Percentiles rank a stretch among this genome's conserved stretches.
phyloP scores from a whole-genome alignment of 306 rosid species.

The Cicer bijugum region DNA sequence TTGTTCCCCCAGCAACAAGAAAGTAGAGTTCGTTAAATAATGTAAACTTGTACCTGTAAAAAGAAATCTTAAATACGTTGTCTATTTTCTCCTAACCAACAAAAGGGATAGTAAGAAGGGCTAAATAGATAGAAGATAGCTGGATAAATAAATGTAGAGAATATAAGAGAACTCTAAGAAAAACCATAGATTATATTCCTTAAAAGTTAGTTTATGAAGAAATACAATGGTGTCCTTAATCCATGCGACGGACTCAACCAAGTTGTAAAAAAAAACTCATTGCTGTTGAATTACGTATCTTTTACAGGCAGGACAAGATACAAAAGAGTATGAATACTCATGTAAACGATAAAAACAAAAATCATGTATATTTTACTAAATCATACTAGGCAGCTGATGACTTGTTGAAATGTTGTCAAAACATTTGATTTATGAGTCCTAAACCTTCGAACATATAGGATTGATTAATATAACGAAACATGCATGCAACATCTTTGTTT shows the following conservation, averaged over 20 bases:
- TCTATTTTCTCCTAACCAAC: constrained; percentile 25
- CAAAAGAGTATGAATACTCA: constrained; percentile 11
- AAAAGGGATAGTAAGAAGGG: constrained; percentile 3
- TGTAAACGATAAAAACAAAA: background rate
- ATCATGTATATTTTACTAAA: constrained; percentile 3
- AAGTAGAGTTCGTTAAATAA: constrained; percentile 97
- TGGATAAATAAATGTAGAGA: constrained; percentile 13
- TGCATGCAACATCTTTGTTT: constrained; percentile 7
- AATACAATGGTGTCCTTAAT: constrained; percentile 5
- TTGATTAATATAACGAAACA: background rate
- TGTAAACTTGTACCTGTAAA: constrained; percentile 93
- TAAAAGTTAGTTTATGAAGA: constrained; percentile 1
- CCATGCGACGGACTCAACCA: background rate
- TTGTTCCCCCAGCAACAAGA: constrained; percentile 97
- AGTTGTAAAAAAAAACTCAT: background rate
- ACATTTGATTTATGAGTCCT: constrained; percentile 11
- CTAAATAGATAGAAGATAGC: constrained; percentile 14
- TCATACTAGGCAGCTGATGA: constrained; percentile 1
- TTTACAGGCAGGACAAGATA: constrained; percentile 13
- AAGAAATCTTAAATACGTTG: constrained; percentile 28
- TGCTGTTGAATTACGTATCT: constrained; percentile 19
- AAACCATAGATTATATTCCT: background rate
- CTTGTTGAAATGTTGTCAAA: constrained; percentile 19
- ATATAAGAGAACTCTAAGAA: constrained; percentile 16
- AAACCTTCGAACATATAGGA: constrained; percentile 4